Evolutionary conservation across 257 asterid genomes (phyloP).

Genomic region (Jasminum sambac): DNA sequence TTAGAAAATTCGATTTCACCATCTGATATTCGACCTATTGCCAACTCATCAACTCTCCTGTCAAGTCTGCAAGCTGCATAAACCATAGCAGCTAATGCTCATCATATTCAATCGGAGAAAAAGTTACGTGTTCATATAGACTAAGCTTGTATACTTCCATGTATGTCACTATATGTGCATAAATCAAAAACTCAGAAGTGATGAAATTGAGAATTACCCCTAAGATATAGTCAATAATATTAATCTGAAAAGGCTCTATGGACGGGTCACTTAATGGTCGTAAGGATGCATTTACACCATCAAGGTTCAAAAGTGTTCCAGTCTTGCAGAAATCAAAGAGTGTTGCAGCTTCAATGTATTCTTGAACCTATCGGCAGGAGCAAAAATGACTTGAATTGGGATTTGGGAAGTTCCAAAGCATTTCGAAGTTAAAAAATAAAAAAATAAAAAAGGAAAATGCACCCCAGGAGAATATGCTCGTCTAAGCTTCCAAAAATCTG

Average conservation of each 20-base stretch:
- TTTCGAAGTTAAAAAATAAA: background rate
- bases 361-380: conserved; percentile 66
- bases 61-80: conserved; percentile 85
- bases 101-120: background rate
- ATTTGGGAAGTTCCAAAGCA: conserved; percentile 14
- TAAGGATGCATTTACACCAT: conserved; percentile 74
- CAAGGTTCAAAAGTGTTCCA: conserved; percentile 70
- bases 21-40: conserved; percentile 92
- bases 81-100: conserved; percentile 14
- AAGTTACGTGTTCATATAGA: background rate
- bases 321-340: conserved; percentile 78
- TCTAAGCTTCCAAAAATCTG: conserved; percentile 94
- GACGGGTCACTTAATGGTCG: conserved; percentile 63
- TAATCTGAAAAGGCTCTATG: conserved; percentile 88
- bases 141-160: background rate
- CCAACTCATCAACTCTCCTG: conserved; percentile 95
- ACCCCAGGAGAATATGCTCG: conserved; percentile 99
- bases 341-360: conserved; percentile 96
- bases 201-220: conserved; percentile 61
- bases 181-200: background rate
- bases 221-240: conserved; percentile 71
- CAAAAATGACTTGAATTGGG: conserved; percentile 20
- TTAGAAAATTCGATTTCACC: conserved; percentile 87
- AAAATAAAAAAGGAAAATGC: background rate
- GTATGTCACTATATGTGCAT: background rate